Evolutionary conservation across 805 yeast species (phyloP), one percentile per base, ranked within the genome.

Genomic region (Candida xyloterini): DNA sequence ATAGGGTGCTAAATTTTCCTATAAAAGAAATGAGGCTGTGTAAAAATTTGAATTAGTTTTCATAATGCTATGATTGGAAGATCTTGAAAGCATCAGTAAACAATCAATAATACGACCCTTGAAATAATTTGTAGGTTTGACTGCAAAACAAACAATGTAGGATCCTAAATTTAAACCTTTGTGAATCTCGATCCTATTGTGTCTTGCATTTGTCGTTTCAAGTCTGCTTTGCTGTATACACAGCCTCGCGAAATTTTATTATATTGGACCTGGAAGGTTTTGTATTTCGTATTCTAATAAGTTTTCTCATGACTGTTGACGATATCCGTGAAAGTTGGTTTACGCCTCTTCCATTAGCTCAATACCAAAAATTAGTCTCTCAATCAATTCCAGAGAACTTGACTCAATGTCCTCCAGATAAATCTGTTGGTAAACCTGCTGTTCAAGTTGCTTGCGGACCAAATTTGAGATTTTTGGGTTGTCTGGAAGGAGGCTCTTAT

Each of bases 361-460:
- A 40, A 2, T 63, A 63, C 41, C 33, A 33, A 8, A 31, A 42
- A 10, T 25, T 47, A 21, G 60, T 56, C 9, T 33, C 44, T 10
- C 41, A 48, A 1, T 32, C 51, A 3, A 36, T 38, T 8, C 64
- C 66, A 0, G 43, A 44, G 1, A 48, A 44, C 7, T 37, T 51
- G 5, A 36, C 38, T 0, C 47, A 30, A 3, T 39, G 50, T 28
- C 64, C 64, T 3, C 35, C 47, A 6, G 61, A 60, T 31, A 48
- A 30, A 13, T 34, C 29, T 2, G 33, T 62, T 21, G 65, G 65
- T 1, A 31, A 31, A 5, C 65, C 70, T 2, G 31, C 52, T 2
- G 40, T 70, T n/a, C 70, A 73, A 27, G 66, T 81, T 15, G 65
- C 70, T 35, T 80, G 86, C 57, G 98, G 98, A 2, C 98, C 98